Evolutionary conservation across 495 filamentous ascomycete genomes (phyloP).

Genomic region (Haplographium delicatum): DNA sequence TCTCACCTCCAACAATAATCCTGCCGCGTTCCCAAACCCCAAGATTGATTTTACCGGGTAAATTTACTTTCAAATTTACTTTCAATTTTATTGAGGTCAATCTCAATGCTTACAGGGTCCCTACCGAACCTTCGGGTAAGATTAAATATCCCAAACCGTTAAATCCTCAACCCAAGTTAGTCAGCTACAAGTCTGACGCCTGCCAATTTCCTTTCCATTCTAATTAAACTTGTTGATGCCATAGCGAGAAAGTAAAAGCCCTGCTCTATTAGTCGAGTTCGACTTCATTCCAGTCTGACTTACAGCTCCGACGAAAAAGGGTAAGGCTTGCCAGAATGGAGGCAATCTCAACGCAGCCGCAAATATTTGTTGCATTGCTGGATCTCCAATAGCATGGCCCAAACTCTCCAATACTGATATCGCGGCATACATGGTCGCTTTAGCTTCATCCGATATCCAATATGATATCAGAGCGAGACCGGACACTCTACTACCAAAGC

Average conservation of each 20-base stretch:
- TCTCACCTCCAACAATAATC: too few species aligned
- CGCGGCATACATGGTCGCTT: constrained; percentile 22
- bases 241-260: constrained; percentile 9
- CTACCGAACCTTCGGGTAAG: too few species aligned
- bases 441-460: constrained; percentile 20
- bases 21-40: too few species aligned
- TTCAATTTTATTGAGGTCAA: too few species aligned
- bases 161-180: too few species aligned
- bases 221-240: constrained; percentile 14
- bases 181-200: too few species aligned
- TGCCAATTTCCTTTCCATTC: constrained; percentile 1
- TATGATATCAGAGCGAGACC: constrained; percentile 22
- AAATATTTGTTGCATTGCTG: constrained; percentile 21
- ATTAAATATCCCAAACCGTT: too few species aligned
- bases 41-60: too few species aligned
- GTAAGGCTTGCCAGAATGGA: constrained; percentile 17
- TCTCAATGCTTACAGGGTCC: too few species aligned
- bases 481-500: constrained; percentile 22
- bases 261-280: constrained; percentile 5
- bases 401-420: constrained; percentile 21
- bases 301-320: constrained; percentile 25
- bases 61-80: too few species aligned
- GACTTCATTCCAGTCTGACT: constrained; percentile 6
- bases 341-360: constrained; percentile 9
- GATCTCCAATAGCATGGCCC: constrained; percentile 24